Evolutionary conservation across 805 yeast species (phyloP).

Genomic region (Saturnispora silvae): DNA sequence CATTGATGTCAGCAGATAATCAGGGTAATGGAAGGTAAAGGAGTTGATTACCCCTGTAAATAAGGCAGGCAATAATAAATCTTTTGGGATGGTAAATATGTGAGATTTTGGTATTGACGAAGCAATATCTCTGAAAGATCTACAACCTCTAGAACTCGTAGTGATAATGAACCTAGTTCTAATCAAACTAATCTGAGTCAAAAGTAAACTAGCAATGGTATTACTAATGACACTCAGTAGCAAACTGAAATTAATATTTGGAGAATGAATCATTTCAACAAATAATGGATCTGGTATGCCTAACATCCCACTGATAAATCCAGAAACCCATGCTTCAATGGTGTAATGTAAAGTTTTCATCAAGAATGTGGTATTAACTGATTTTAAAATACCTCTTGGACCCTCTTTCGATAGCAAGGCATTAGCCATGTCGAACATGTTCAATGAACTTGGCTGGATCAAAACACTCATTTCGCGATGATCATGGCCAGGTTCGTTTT

Average conservation of each 20-base stretch:
- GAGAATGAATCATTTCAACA: conserved; percentile 70
- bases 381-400: conserved; percentile 60
- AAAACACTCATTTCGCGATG: conserved; percentile 4
- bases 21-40: conserved; percentile 24
- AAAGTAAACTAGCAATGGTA: conserved; percentile 55
- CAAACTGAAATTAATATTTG: conserved; percentile 63
- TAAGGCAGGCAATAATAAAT: conserved; percentile 56
- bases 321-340: conserved; percentile 85
- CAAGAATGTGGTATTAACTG: conserved; percentile 70
- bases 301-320: conserved; percentile 69
- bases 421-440: conserved; percentile 55
- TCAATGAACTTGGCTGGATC: conserved; percentile 48
- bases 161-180: conserved; percentile 67
- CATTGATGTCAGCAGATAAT: conserved; percentile 50
- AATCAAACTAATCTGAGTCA: conserved; percentile 76
- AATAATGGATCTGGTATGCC: conserved; percentile 84
- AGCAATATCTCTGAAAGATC: conserved; percentile 68
- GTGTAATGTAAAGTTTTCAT: conserved; percentile 66
- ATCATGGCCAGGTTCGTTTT: not conserved
- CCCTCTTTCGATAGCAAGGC: conserved; percentile 61
- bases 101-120: conserved; percentile 34
- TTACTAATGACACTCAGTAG: conserved; percentile 60
- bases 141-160: conserved; percentile 29
- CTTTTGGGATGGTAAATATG: conserved; percentile 41
- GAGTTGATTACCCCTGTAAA: conserved; percentile 22